Conservation (phyloP, 371 early-diverging fungal genomes). For the Saksenaea oblongispora region DNA sequence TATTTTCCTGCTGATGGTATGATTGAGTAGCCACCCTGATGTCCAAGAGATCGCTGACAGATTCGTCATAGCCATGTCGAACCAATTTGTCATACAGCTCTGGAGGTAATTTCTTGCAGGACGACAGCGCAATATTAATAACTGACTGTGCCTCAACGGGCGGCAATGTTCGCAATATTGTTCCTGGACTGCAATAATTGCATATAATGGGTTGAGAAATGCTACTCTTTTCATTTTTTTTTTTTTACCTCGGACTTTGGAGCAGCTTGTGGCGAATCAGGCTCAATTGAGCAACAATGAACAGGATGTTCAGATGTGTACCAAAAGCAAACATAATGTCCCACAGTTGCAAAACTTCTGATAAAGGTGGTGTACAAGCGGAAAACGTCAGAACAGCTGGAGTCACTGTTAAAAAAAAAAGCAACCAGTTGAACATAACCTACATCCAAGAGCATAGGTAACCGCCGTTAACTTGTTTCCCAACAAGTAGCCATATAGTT, state of each 20-base stretch:
- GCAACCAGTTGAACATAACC: slow-evolving; percentile 26
- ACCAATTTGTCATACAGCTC: slow-evolving; percentile 76
- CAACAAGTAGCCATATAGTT: slow-evolving; percentile 70
- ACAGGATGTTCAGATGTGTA: slow-evolving; percentile 88
- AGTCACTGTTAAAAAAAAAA: not conserved
- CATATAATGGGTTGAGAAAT: not conserved
- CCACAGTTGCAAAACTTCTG: slow-evolving; percentile 85
- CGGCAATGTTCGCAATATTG: slow-evolving; percentile 78
- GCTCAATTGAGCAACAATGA: slow-evolving; percentile 82
- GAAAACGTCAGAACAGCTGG: slow-evolving; percentile 90
- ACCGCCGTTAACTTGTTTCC: slow-evolving; percentile 76
- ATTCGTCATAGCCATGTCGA: slow-evolving; percentile 76
- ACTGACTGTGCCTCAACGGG: slow-evolving; percentile 71
- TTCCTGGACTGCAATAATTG: slow-evolving; percentile 66
- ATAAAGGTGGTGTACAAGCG: slow-evolving; percentile 87
- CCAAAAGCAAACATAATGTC: slow-evolving; percentile 91
- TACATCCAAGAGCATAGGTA: slow-evolving; percentile 89
- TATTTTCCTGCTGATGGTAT: slow-evolving; percentile 14
- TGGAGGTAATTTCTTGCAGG: slow-evolving; percentile 66
- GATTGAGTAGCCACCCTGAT: slow-evolving; percentile 13
- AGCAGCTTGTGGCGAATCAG: slow-evolving; percentile 77
- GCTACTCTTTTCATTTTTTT: too few relatives aligned
- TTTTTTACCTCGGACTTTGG: slow-evolving; percentile 53
- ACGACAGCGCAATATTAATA: slow-evolving; percentile 61
- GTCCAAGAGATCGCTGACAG: slow-evolving; percentile 46